A percentile compares a stretch with the other conserved stretches of the same genome.
These are phyloP conservation scores for Moesziomyces aphidis DNA, from an alignment of 1,284 basidiomycete genomes.

Conservation along the genomic window DNA sequence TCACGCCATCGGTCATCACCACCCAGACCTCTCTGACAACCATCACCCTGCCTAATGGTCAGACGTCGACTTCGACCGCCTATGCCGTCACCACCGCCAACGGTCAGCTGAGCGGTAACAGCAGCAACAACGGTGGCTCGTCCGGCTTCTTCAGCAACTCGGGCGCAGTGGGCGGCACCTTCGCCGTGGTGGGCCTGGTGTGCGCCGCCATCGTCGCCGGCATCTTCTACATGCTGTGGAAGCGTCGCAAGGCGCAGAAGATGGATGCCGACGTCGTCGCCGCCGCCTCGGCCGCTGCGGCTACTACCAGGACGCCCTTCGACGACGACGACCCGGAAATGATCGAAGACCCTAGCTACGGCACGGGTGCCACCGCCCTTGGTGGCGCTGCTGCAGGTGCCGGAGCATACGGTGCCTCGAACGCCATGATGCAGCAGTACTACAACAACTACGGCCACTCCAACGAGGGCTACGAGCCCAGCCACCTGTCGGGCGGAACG, in stretches of 20 bases:
- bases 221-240: conserved; percentile 60
- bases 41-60: conserved; percentile 45
- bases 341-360: conserved; percentile 61
- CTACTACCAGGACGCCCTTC: conserved; percentile 65
- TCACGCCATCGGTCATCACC: conserved; percentile 32
- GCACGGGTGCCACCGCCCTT: conserved; percentile 21
- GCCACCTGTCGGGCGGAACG: conserved; percentile 56
- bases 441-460: conserved; percentile 47
- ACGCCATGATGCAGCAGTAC: conserved; percentile 53
- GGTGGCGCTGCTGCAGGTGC: conserved; percentile 39
- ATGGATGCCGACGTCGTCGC: conserved; percentile 68
- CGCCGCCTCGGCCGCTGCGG: conserved; percentile 65
- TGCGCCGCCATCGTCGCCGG: conserved; percentile 51
- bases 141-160: conserved; percentile 61
- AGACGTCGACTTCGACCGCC: conserved; percentile 46
- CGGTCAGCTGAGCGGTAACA: conserved; percentile 30
- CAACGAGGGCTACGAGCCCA: conserved; percentile 56
- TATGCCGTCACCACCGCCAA: conserved; percentile 48
- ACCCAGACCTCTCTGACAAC: conserved; percentile 43
- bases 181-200: conserved; percentile 66
- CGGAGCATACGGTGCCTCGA: conserved; percentile 38
- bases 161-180: conserved; percentile 66
- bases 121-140: conserved; percentile 24
- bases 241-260: conserved; percentile 59
- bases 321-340: conserved; percentile 68